Evolutionary conservation across 163 green algal species (phyloP).

Genomic region (Coccomyxa subellipsoidea): DNA sequence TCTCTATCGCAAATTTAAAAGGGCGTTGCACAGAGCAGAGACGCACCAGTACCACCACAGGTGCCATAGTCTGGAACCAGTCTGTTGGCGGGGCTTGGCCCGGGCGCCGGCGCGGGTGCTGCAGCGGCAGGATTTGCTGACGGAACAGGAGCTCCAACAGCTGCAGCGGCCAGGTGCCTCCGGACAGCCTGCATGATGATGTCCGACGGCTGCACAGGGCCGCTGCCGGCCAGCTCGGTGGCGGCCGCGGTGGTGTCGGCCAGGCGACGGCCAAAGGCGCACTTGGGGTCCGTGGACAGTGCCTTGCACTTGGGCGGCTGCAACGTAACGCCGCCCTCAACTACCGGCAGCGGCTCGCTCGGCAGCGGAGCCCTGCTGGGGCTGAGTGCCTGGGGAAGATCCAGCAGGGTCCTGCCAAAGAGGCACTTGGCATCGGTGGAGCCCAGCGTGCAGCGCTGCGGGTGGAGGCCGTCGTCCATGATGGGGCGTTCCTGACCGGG

Average conservation of each 20-base stretch:
- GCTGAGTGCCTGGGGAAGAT: neutral
- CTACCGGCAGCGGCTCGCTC: too few species aligned
- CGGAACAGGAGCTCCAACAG: neutral
- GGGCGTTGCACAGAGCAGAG: neutral
- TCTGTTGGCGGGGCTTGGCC: too few species aligned
- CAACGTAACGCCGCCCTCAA: too few species aligned
- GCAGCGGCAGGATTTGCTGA: too few species aligned
- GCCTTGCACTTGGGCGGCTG: too few species aligned
- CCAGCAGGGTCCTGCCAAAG: neutral
- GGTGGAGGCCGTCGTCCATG: neutral
- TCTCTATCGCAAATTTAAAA: too few species aligned
- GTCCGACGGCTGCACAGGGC: neutral
- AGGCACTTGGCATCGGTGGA: neutral
- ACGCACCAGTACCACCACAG: neutral
- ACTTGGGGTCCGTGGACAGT: too few species aligned
- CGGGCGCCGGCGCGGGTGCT: too few species aligned
- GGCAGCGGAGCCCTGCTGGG: too few species aligned
- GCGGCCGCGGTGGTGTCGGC: neutral
- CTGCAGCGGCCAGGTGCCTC: neutral
- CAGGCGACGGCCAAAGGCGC: neutral
- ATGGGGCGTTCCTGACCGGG: neutral
- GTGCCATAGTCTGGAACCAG: neutral
- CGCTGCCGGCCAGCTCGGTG: neutral
- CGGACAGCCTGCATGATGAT: neutral
- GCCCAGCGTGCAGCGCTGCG: neutral